Evolutionary conservation across 106 monocot species (phyloP).

Genomic region (Dendrobium nobile): DNA sequence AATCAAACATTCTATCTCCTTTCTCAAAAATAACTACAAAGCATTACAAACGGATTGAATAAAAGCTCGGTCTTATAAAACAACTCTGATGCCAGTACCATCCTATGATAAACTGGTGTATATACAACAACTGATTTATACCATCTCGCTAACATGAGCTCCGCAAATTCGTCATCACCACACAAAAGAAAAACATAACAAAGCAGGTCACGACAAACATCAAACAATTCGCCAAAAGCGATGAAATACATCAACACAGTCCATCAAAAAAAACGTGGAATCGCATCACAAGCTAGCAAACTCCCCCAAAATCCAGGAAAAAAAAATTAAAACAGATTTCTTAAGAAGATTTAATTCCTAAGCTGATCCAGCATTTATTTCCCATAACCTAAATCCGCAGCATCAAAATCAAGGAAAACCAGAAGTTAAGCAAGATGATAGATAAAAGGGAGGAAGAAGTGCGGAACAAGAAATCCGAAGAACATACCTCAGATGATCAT

Average conservation of each 20-base stretch:
- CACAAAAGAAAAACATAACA: background rate
- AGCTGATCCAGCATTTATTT: background rate
- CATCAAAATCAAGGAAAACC: background rate
- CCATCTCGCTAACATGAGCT: background rate
- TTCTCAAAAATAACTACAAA: background rate
- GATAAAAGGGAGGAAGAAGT: background rate
- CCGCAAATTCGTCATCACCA: background rate
- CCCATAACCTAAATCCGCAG: background rate
- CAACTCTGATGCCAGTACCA: background rate
- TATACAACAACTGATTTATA: background rate
- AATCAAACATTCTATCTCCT: background rate
- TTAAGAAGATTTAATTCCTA: too few relatives aligned
- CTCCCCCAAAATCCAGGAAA: background rate
- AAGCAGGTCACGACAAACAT: background rate
- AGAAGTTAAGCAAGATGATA: background rate
- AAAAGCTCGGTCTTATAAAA: background rate
- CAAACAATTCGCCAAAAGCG: background rate
- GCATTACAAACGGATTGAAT: background rate
- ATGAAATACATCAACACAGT: background rate
- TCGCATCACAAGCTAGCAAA: background rate
- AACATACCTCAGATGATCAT: background rate
- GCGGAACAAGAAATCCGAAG: background rate
- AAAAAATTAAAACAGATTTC: background rate
- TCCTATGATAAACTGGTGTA: background rate
- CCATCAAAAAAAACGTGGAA: background rate